phyloP scores from a whole-genome alignment of 208 protist genomes.

The Wallacemonas collosoma region DNA sequence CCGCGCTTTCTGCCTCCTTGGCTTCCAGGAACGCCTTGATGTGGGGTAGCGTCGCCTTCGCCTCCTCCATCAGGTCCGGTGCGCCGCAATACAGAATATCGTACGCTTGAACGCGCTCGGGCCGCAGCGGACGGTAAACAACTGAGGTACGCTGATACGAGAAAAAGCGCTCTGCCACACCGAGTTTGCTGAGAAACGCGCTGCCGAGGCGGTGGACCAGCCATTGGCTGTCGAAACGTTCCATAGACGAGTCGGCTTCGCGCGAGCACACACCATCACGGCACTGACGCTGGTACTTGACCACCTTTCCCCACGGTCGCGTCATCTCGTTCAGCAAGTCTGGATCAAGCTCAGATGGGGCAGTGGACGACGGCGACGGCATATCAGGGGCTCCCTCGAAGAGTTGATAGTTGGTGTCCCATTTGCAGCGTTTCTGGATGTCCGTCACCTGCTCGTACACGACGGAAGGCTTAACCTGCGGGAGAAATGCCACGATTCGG shows the following conservation, averaged over 20 bases:
- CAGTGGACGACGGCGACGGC: neutral
- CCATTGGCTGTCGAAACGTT: constrained; percentile 31
- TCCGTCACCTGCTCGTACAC: constrained; percentile 35
- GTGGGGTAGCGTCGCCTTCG: neutral
- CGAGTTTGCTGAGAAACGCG: constrained; percentile 35
- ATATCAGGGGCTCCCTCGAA: constrained; percentile 21
- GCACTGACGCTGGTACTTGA: constrained; percentile 22
- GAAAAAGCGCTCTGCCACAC: constrained; percentile 42
- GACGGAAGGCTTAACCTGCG: constrained; percentile 23
- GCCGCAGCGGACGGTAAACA: constrained; percentile 14
- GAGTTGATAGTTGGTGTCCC: constrained; percentile 42
- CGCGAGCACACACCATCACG: constrained; percentile 26
- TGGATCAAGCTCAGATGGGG: neutral
- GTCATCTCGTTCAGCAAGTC: neutral
- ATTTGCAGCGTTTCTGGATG: constrained; percentile 20
- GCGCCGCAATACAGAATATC: constrained; percentile 42
- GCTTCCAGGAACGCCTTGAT: constrained; percentile 16
- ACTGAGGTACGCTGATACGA: constrained; percentile 33
- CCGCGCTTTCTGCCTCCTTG: neutral
- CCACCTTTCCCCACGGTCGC: neutral
- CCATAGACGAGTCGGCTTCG: constrained; percentile 18
- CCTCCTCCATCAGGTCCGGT: constrained; percentile 12
- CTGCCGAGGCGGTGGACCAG: constrained; percentile 37
- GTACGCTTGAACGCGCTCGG: constrained; percentile 15
- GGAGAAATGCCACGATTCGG: constrained; percentile 36